Evolutionary conservation across 2,329 filamentous ascomycete species (phyloP).

Genomic region (Colletotrichum shisoi): DNA sequence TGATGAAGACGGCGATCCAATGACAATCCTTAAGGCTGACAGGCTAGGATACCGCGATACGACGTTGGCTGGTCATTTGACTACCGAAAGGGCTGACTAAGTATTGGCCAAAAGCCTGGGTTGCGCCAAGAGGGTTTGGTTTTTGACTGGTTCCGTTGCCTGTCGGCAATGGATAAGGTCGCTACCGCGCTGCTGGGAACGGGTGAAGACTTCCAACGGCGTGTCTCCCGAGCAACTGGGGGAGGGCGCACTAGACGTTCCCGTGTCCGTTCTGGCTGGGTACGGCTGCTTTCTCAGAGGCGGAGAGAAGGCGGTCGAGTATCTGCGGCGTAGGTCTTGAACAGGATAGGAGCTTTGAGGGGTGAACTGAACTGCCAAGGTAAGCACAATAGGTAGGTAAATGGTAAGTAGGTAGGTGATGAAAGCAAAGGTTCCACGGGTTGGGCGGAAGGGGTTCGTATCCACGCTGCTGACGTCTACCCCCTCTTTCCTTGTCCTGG

Average conservation of each 20-base stretch:
- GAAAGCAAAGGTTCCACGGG: neutral
- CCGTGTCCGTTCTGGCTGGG: neutral
- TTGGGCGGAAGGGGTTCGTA: neutral
- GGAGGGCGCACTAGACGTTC: slow-evolving; percentile 16
- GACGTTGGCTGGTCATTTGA: neutral
- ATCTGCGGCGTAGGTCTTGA: neutral
- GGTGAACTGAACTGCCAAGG: neutral
- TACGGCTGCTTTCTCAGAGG: too few species aligned
- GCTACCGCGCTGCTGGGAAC: slow-evolving; percentile 12
- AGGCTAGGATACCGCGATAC: neutral
- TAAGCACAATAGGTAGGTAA: neutral
- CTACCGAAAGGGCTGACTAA: slow-evolving; percentile 4
- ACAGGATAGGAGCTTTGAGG: too few species aligned
- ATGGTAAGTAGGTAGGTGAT: neutral
- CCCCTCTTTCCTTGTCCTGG: neutral
- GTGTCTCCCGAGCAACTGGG: neutral
- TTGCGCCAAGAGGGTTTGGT: neutral
- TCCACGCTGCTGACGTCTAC: neutral
- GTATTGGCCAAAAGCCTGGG: neutral
- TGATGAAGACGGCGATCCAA: slow-evolving; percentile 2
- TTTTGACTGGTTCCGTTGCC: neutral
- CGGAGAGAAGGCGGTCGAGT: neutral
- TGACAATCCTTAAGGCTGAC: slow-evolving; percentile 15
- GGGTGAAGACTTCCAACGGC: neutral
- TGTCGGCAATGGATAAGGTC: neutral